Evolutionary conservation across 2,329 filamentous ascomycete species (phyloP), one percentile per base, ranked within the genome.

Genomic region (Aspergillus costaricaensis): DNA sequence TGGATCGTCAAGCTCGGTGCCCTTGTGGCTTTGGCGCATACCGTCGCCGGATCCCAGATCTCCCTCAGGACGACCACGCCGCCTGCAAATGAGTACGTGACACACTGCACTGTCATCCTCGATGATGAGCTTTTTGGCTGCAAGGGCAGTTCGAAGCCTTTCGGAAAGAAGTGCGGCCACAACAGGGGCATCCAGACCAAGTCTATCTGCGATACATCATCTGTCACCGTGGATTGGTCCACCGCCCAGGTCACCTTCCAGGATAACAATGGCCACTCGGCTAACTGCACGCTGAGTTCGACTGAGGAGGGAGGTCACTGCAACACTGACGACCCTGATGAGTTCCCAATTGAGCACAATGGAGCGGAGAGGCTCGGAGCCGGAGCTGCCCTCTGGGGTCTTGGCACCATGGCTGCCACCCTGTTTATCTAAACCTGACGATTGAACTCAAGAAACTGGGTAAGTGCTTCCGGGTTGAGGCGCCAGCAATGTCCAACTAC

Each of bases 161-260:
- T 62, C 55, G 30, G 41, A 9, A 58, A 59, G 32, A 43, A 51
- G 60, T 70, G 71, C 47, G 66, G 69, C 30, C 61, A 64, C 65
- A 73, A 70, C 61, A 59, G 64, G 2, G 70, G 60, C 65, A 67
- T 65, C 59, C 63, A 48, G 48, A 55, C 43, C 58, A 57, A 59
- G 49, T 21, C 47, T n/a, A 62, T 62, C 57, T 61, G 58, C 27
- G 32, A 54, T 9, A 55, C 43, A 8, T 39, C 54, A 38, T 30
- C 52, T 19, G 51, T 64, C 30, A 59, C 52, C 5, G 58, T 64
- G 30, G 23, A 61, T 56, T 57, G 63, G 65, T 27, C 59, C 39
- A 61, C 62, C 49, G 63, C 58, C 49, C 6, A 48, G n/a, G 39
- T 65, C 14, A 36, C 44, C 6, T 60, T 59, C 54, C 32, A 55